Base-by-base conservation (phyloP, 495 filamentous ascomycete species). In the Talaromyces adpressus region DNA sequence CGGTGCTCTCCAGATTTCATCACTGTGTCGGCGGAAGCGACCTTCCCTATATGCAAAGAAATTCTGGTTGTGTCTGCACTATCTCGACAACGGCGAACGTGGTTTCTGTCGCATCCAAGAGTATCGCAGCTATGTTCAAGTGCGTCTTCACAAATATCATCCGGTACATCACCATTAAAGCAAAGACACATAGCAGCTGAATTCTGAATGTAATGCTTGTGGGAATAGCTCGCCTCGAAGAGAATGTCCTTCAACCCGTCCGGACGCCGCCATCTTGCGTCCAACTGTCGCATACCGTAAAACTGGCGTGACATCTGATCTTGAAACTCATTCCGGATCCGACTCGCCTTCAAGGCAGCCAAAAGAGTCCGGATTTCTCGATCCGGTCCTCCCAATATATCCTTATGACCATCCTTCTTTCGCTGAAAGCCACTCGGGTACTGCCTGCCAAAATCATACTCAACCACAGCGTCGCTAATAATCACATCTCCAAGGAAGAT, bases 401-500 rank as follows among this genome's bases (percentile, higher is more conserved):
- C 64, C 25, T 68, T 58, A 41, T 41, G 36, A 6, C 63, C 4
- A 6, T 62, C 63, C 16, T 65, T 52, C 51, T 70, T 73, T 6
- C 23, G 36, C 8, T 62, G 41, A 22, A 67, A 66, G 12, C 61
- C 59, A 45, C 63, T 54, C 0, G 69, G 64, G 14, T 62, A 65
- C 47, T 63, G 67, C 27, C 64, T 64, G 8, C 73, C 73, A 49
- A 71, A 66, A 36, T 72, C 70, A 62, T 72, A 72, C 51, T 77
- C 66, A 9, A 76, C 61, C 2, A 72, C 47, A 25, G 58, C 62
- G 0, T 66, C 71, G 62, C 73, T 74, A 25, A 79, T 70, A 20
- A 78, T 64, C 0, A 78, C 71, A 59, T 81, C 77, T n/a, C 79
- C 78, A 1, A 81, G 73, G 14, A 76, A 53, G 11, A 74, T 62